These are phyloP conservation scores for Sporothrix brasiliensis DNA, from an alignment of 2,329 filamentous ascomycete genomes.

Conservation along the genomic window DNA sequence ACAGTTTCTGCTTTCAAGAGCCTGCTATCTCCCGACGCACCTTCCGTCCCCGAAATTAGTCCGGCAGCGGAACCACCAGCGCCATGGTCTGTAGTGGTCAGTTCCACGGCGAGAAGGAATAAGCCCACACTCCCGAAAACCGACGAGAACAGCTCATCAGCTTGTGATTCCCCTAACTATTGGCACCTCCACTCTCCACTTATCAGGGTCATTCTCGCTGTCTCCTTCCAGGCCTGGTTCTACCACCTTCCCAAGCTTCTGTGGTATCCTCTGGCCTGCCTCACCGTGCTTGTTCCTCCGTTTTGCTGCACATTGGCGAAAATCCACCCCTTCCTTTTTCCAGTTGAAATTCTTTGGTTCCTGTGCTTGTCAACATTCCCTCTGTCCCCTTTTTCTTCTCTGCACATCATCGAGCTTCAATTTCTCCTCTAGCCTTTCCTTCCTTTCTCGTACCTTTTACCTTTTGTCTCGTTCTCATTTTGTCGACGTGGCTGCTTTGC, in stretches of 20 bases:
- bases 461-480: constrained; percentile 4
- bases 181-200: neutral
- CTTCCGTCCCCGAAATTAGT: constrained; percentile 21
- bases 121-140: constrained; percentile 26
- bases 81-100: neutral
- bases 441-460: neutral
- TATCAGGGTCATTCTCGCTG: constrained; percentile 5
- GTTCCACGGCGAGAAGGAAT: constrained; percentile 4
- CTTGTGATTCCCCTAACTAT: constrained; percentile 17
- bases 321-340: constrained; percentile 10
- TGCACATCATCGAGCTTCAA: neutral
- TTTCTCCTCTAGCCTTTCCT: neutral
- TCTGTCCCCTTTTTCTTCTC: neutral
- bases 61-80: constrained; percentile 13
- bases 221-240: constrained; percentile 18
- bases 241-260: constrained; percentile 22
- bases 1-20: neutral
- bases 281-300: neutral
- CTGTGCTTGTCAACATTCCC: neutral
- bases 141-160: constrained; percentile 18
- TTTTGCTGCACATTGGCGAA: constrained; percentile 16
- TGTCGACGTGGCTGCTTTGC: constrained; percentile 7
- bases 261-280: neutral
- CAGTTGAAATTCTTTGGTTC: neutral
- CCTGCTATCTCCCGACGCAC: neutral